Percentiles rank a stretch among this genome's conserved stretches.
These are phyloP conservation scores for Aspergillus nanangensis DNA, from an alignment of 495 filamentous ascomycete genomes.

Conservation along the genomic window DNA sequence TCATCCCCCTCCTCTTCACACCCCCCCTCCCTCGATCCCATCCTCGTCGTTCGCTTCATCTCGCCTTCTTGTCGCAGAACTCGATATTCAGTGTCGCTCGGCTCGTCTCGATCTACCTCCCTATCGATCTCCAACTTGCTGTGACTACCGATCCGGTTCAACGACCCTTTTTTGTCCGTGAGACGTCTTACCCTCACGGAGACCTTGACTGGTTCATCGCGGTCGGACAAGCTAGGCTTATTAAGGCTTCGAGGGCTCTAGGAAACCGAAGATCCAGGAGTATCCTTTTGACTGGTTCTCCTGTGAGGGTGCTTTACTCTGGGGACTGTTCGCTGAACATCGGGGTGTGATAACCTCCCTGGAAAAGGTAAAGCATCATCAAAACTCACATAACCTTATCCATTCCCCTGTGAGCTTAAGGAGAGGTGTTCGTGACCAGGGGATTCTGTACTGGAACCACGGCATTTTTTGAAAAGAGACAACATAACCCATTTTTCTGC, in stretches of 20 bases:
- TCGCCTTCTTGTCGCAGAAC: constrained; percentile 25
- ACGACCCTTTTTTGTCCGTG: constrained; percentile 35
- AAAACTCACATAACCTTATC: constrained; percentile 1
- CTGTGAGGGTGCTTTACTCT: constrained; percentile 24
- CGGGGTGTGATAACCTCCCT: constrained; percentile 1
- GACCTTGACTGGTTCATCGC: constrained; percentile 48
- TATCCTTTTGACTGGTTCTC: constrained; percentile 4
- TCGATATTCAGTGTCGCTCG: constrained; percentile 25
- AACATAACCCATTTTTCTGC: constrained; percentile 6
- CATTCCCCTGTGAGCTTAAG: constrained; percentile 8
- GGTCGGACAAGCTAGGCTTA: constrained; percentile 43
- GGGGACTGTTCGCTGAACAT: constrained; percentile 12
- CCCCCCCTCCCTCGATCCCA: constrained; percentile 1
- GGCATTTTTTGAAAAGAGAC: too few species aligned
- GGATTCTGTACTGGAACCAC: too few species aligned
- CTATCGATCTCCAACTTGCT: not conserved
- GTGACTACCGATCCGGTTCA: constrained; percentile 29
- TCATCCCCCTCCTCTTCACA: not conserved
- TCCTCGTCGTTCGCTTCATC: constrained; percentile 21
- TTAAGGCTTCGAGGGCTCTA: constrained; percentile 26
- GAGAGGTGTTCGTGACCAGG: constrained; percentile 9
- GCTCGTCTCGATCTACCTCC: constrained; percentile 10
- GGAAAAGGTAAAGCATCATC: constrained; percentile 35
- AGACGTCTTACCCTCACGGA: constrained; percentile 34
- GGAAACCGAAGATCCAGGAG: constrained; percentile 10